A percentile compares a stretch with the other conserved stretches of the same genome.
Evolutionary conservation across 2,329 filamentous ascomycete genomes (phyloP).

Genomic region (Dactylellina haptotyla): DNA sequence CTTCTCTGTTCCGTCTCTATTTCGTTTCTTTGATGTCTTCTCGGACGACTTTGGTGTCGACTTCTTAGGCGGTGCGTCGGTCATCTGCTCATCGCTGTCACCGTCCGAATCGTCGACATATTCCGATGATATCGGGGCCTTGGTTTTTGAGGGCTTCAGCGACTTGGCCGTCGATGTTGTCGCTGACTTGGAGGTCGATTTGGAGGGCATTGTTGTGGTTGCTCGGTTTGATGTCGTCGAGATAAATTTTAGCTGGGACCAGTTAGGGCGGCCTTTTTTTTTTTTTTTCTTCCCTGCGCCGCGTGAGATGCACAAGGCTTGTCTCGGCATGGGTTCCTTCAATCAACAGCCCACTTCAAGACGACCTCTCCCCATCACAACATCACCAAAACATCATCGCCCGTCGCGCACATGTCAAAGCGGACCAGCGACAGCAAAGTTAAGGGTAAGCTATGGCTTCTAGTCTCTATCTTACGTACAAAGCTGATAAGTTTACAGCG

Average conservation of each 20-base stretch:
- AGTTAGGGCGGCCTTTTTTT: background rate
- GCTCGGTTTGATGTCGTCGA: background rate
- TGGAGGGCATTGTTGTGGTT: conserved; percentile 43
- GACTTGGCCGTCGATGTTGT: conserved; percentile 12
- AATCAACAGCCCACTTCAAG: background rate
- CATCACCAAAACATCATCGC: background rate
- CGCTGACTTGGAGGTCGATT: conserved; percentile 24
- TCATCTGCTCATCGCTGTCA: conserved; percentile 45
- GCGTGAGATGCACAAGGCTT: conserved; percentile 31
- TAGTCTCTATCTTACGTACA: background rate
- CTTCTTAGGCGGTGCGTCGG: conserved; percentile 43
- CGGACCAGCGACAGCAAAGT: conserved; percentile 55
- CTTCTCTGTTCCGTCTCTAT: conserved; percentile 50
- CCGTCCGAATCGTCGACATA: conserved; percentile 41
- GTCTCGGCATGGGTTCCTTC: conserved; percentile 31
- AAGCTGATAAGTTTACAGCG: conserved; percentile 13
- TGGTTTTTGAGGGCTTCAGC: conserved; percentile 26
- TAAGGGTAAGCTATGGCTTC: conserved; percentile 51
- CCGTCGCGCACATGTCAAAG: conserved; percentile 55
- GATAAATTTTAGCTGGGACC: conserved; percentile 4
- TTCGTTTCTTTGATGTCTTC: conserved; percentile 51
- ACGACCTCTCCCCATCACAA: no score
- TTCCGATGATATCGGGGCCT: conserved; percentile 37
- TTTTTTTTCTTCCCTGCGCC: conserved; percentile 36
- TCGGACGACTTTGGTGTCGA: conserved; percentile 22